Evolutionary conservation across 148 eudicot species (phyloP), one percentile per base, ranked within the genome.

Genomic region (Suaeda aralocaspica): DNA sequence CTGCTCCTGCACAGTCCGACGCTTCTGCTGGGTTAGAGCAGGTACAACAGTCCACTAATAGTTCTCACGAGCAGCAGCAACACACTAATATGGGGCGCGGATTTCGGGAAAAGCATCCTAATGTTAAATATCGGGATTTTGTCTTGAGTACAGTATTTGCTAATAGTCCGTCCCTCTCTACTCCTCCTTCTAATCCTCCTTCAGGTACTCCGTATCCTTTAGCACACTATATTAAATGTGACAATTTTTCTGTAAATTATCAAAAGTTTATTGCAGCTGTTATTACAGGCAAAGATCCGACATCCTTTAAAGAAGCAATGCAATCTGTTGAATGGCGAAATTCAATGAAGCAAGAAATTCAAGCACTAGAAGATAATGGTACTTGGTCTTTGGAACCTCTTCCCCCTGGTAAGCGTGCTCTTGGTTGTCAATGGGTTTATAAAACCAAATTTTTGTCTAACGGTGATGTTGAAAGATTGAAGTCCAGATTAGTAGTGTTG

Each of bases 221-320:
- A n/a, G n/a, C n/a, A n/a, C n/a, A n/a, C n/a, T n/a, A n/a, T n/a
- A n/a, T n/a, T n/a, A n/a, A n/a, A n/a, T n/a, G n/a, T n/a, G n/a
- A 57, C 33, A 57, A 44, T 44, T 67, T 48, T 67, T 67, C 55
- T 49, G 48, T 46, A 0, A 26, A 26, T 0, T 57, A 26, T 28
- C 31, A 33, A 1, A 57, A 57, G 31, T 57, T 57, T 57, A 9
- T 67, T 24, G 70, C 57, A 49, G 70, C 58, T 22, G 10, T 67
- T 0, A 1, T 12, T 21, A 7, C 22, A 2, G 9, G 58, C 25
- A 15, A 44, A 5, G 58, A 67, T 25, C 58, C 56, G 5, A 8
- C 1, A 25, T 45, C 33, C 3, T 67, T 45, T 19, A 24, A 25
- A 8, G 57, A 67, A 8, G 70, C 58, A 5, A 24, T 67, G 31